Evolutionary conservation across 208 protist genomes (phyloP).

Genomic region (Leishmania aethiopica): DNA sequence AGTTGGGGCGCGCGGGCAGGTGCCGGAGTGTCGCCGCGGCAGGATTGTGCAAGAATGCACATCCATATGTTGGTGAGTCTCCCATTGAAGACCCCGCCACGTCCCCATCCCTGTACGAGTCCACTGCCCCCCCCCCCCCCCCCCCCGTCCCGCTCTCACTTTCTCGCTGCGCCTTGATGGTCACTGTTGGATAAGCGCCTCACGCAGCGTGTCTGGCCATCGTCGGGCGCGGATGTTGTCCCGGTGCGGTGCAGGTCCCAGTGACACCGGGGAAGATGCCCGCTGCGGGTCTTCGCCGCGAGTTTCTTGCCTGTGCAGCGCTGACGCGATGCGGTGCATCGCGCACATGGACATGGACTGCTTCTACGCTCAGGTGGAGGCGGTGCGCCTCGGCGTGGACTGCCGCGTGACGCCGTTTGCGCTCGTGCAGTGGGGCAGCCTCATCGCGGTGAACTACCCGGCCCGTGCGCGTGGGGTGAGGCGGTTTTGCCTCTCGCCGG

Average conservation of each 20-base stretch:
- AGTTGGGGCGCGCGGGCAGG: background rate
- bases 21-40: background rate
- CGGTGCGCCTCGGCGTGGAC: conserved; percentile 75
- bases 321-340: conserved; percentile 37
- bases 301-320: background rate
- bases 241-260: conserved; percentile 2
- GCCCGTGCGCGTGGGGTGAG: conserved; percentile 71
- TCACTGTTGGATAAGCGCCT: conserved; percentile 2
- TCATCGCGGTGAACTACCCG: conserved; percentile 93
- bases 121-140: background rate
- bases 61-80: background rate
- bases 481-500: conserved; percentile 54
- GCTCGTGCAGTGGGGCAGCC: conserved; percentile 78
- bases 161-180: background rate
- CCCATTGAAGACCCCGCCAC: background rate
- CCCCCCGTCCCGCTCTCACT: background rate
- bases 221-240: background rate
- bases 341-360: conserved; percentile 91
- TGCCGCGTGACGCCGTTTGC: conserved; percentile 73
- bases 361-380: conserved; percentile 93
- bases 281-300: background rate
- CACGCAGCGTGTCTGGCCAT: background rate
- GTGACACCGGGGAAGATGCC: background rate
- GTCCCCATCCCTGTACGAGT: background rate
- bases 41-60: background rate